A percentile compares a stretch with the other conserved stretches of the same genome.
Evolutionary conservation across 495 filamentous ascomycete genomes (phyloP).

Genomic region (Coniosporium apollinis): DNA sequence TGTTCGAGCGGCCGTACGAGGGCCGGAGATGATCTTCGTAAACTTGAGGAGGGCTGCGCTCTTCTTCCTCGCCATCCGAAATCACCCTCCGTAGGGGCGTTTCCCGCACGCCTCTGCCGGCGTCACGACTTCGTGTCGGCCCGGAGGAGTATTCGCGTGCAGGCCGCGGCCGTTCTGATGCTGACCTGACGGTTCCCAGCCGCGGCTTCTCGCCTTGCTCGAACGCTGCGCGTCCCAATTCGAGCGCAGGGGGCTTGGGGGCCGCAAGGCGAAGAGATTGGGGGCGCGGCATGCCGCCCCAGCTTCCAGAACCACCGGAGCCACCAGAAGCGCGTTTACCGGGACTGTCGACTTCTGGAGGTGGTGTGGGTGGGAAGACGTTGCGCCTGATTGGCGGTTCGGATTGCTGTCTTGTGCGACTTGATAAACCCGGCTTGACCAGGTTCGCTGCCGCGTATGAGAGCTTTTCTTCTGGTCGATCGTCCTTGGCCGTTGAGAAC

Average conservation of each 20-base stretch:
- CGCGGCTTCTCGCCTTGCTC: conserved; percentile 17
- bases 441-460: conserved; percentile 84
- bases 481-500: conserved; percentile 38
- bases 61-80: conserved; percentile 26
- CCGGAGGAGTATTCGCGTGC: conserved; percentile 5
- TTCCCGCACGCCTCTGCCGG: conserved; percentile 14
- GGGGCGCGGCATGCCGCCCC: conserved; percentile 13
- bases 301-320: too few relatives aligned
- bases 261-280: conserved; percentile 18
- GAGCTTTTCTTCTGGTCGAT: conserved; percentile 59
- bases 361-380: conserved; percentile 89
- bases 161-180: conserved; percentile 20
- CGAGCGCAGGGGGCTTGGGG: conserved; percentile 20
- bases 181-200: conserved; percentile 17
- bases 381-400: conserved; percentile 75
- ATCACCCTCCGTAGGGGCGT: conserved; percentile 1
- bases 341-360: conserved; percentile 62
- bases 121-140: conserved; percentile 10
- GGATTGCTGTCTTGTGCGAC: conserved; percentile 61
- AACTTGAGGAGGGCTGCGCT: conserved; percentile 46
- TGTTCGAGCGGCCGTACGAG: conserved; percentile 16
- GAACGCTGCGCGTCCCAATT: conserved; percentile 24
- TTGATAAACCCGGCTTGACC: conserved; percentile 65
- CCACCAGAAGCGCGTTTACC: not conserved
- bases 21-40: conserved; percentile 57